Conservation (phyloP, 78 protist genomes). For the Dictyostelium intermedium region DNA sequence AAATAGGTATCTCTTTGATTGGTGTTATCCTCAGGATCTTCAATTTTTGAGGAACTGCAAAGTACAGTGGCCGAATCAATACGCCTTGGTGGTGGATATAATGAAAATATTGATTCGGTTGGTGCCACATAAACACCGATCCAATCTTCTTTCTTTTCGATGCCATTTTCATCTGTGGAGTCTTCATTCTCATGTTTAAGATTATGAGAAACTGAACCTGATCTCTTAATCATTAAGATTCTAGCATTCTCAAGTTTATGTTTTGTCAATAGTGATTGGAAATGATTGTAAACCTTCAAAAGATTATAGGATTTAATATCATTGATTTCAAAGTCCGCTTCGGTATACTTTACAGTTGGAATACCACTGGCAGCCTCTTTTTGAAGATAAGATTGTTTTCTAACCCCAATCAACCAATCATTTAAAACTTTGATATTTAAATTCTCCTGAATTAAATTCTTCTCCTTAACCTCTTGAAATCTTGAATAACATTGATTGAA, state of each 20-base stretch:
- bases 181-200: neutral
- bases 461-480: neutral
- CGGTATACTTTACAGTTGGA: neutral
- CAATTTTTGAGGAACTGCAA: neutral
- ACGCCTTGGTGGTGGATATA: slow-evolving; percentile 21
- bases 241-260: neutral
- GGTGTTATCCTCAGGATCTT: neutral
- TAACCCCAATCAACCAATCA: slow-evolving; percentile 37
- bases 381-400: slow-evolving; percentile 10
- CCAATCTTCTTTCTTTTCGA: slow-evolving; percentile 27
- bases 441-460: neutral
- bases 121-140: slow-evolving; percentile 20
- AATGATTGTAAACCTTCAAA: neutral
- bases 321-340: neutral
- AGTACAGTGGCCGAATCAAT: neutral
- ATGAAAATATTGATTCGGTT: neutral
- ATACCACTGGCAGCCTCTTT: neutral
- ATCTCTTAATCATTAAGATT: slow-evolving; percentile 10
- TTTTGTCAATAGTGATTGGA: neutral
- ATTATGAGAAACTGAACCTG: slow-evolving; percentile 43
- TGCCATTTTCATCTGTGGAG: neutral
- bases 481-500: neutral
- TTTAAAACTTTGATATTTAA: neutral
- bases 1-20: slow-evolving; percentile 66
- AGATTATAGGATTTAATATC: slow-evolving; percentile 6